Evolutionary conservation across 2,329 filamentous ascomycete genomes (phyloP), one percentile per base, ranked within the genome.

Genomic region (Apiospora koreana): DNA sequence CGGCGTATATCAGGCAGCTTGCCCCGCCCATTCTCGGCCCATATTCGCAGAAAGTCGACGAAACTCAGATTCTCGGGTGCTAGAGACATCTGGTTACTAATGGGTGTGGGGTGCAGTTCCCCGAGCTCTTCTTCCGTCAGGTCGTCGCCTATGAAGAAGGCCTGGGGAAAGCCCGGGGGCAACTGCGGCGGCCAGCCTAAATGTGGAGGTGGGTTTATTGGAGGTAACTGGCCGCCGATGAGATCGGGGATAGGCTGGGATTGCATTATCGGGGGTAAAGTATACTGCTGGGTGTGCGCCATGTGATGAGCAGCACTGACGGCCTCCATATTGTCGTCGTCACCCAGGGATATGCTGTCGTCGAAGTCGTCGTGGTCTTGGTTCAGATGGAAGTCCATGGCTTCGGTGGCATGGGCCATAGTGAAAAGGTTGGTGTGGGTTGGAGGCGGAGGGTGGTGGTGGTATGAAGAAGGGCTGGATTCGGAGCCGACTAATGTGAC

Each of bases 41-140:
- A 90, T 45, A 80, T 76, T 46, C 82, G 80, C 42, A 90, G 80
- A 73, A 89, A 89, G 46, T 86, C 82, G 41, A 81, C 72, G 38
- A 88, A 78, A 62, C 83, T 82, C 45, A 83, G 79, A 74, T 90
- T 90, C 69, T 82, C 81, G 16, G 85, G 85, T 12, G 83, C 83
- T 41, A 88, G 80, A 21, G 76, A 78, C 69, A 73, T 80, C 5
- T 77, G 76, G 71, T 79, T 81, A 70, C 76, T 78, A 64, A 80
- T 54, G 54, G 79, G 74, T 43, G 77, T 72, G 18, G 66, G 66
- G 67, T 81, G 78, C 65, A 74, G 69, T 41, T 71, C 73, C 46
- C 68, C 71, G 25, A 67, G 65, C 9, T 71, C 74, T 69, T 76
- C 72, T 31, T 74, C 70, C 72, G 45, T 23, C 14, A 71, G 71